Percentiles rank a stretch among this genome's conserved stretches.
These are phyloP conservation scores for Colletotrichum sp. DNA, from an alignment of 2,329 filamentous ascomycete species.

Conservation along the genomic window DNA sequence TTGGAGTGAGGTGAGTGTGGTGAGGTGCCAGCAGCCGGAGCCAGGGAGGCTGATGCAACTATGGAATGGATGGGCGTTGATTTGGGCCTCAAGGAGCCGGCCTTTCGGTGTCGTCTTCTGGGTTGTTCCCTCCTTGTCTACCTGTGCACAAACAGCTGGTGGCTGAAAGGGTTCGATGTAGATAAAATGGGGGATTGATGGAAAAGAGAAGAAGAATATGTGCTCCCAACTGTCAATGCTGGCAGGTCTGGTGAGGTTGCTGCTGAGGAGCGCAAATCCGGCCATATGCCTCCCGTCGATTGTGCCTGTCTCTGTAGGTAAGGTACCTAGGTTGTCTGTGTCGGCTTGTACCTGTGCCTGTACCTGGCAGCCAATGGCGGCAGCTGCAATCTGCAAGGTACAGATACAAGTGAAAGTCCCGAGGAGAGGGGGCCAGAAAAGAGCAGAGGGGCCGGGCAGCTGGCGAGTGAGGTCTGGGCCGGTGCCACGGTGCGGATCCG, in stretches of 20 bases:
- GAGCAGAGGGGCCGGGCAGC: background rate
- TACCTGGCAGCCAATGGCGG: background rate
- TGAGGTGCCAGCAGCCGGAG: background rate
- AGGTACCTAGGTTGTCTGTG: background rate
- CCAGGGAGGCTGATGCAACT: conserved; percentile 4
- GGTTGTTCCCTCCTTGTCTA: background rate
- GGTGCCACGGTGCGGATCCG: background rate
- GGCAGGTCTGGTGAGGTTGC: background rate
- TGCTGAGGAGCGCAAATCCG: background rate
- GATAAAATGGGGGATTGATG: background rate
- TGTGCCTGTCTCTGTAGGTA: background rate
- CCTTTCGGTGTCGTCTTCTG: background rate
- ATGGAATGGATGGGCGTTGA: background rate
- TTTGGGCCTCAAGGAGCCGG: background rate
- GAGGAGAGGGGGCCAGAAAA: background rate
- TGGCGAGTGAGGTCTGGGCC: background rate
- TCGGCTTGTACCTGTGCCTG: background rate
- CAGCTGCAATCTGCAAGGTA: background rate
- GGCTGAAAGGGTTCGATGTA: background rate
- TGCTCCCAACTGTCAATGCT: background rate
- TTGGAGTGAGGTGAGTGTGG: background rate
- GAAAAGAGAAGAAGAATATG: background rate
- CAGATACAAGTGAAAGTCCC: background rate
- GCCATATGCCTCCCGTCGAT: background rate
- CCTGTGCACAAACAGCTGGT: background rate